Percentiles rank a stretch among this genome's conserved stretches.
Evolutionary conservation across 495 filamentous ascomycete species (phyloP).

Genomic region (Neurospora africana): DNA sequence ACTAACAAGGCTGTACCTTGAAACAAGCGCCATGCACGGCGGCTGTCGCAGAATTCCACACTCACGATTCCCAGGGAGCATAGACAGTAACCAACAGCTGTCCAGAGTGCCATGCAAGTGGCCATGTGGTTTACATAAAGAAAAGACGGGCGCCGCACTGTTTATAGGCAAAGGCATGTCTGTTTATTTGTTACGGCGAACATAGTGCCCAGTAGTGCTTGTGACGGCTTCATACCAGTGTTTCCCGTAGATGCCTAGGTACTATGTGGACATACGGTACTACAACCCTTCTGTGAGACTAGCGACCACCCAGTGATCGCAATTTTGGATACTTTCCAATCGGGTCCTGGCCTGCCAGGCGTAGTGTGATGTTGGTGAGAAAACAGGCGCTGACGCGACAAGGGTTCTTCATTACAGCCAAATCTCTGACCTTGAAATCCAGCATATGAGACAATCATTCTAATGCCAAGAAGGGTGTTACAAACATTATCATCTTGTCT

Average conservation of each 20-base stretch:
- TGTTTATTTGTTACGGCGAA: background rate
- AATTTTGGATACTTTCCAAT: background rate
- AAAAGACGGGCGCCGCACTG: background rate
- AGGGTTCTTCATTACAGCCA: background rate
- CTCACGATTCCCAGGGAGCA: background rate
- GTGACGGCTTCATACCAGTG: background rate
- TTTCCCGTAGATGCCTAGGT: background rate
- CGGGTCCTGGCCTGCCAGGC: too few relatives aligned
- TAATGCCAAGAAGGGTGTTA: background rate
- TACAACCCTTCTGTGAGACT: background rate
- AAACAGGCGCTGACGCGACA: background rate
- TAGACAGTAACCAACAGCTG: background rate
- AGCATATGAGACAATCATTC: background rate
- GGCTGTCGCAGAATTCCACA: background rate
- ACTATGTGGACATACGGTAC: background rate
- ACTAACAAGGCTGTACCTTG: background rate
- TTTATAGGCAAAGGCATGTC: background rate
- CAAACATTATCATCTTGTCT: background rate
- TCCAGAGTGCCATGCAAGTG: background rate
- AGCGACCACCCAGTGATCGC: background rate
- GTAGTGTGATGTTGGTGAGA: background rate
- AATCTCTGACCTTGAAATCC: background rate
- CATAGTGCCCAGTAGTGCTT: too few relatives aligned
- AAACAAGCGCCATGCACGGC: background rate
- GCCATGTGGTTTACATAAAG: background rate